Conservation (phyloP, 352 stramenopile genomes). For the Phytophthora colocasiae region DNA sequence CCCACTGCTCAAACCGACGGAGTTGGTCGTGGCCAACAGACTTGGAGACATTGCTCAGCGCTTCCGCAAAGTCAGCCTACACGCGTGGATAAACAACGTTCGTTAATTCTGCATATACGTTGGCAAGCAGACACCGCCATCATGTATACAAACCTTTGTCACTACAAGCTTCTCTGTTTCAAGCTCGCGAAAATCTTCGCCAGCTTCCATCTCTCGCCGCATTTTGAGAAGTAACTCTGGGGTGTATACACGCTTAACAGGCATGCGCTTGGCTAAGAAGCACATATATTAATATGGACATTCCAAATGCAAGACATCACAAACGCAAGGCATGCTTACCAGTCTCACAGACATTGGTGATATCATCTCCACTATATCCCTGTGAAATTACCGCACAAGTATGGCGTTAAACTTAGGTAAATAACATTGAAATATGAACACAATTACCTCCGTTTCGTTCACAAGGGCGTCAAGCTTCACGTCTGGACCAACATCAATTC, state of each 20-base stretch:
- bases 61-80: constrained; percentile 63
- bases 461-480: constrained; percentile 80
- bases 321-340: constrained; percentile 12
- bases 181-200: constrained; percentile 47
- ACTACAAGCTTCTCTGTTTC: constrained; percentile 69
- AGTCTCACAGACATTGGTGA: constrained; percentile 67
- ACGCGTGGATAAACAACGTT: neutral
- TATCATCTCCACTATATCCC: constrained; percentile 68
- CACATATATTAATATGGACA: no score
- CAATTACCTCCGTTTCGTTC: constrained; percentile 61
- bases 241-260: constrained; percentile 81
- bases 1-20: constrained; percentile 77
- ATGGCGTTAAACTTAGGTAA: neutral
- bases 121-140: neutral
- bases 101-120: neutral
- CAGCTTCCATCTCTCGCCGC: constrained; percentile 50
- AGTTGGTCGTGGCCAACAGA: constrained; percentile 82
- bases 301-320: neutral
- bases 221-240: constrained; percentile 69
- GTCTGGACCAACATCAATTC: constrained; percentile 82
- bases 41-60: constrained; percentile 83
- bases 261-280: constrained; percentile 76
- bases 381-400: constrained; percentile 12
- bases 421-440: neutral
- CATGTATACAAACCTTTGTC: constrained; percentile 48